Evolutionary conservation across 306 rosid species (phyloP), one percentile per base, ranked within the genome.

Genomic region (Albizia julibrissin): DNA sequence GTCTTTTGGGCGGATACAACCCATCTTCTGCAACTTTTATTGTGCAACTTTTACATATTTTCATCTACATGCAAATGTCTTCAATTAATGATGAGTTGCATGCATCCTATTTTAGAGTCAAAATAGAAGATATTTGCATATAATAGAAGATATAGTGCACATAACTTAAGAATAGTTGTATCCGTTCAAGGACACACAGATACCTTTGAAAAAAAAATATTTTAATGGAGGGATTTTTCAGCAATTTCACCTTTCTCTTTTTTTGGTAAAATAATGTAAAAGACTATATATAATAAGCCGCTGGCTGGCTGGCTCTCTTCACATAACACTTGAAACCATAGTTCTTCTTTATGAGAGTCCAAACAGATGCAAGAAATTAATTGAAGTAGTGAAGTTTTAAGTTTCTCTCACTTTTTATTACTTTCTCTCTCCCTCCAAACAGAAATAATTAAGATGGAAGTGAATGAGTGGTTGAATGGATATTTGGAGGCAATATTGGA

Each of bases 401-500:
- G 3, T 52, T 19, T 52, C 26, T 59, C 66, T 15, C 19, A 46
- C 19, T 10, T 46, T 46, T 3, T 10, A 3, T 46, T 15, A 14
- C 69, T 4, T 34, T 65, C 16, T 29, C 42, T 39, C 72, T 3
- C 4, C 1, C 27, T 33, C 43, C 72, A 37, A 68, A 68, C 72
- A 37, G 75, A 24, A 26, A 19, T 18, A n/a, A n/a, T n/a, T n/a
- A 4, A 78, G 75, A 88, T 79, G 91, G 94, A 86, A 8, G 87
- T 85, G 81, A 91, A 91, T 49, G 97, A 93, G 61, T 93, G 97
- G 97, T 43, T 93, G 40, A 87, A 93, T 79, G 89, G 97, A 21
- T 93, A 89, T 76, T 80, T 93, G 86, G 95, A 93, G 85, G 97
- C 97, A 27, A 93, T 93, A 69, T 79, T 92, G 87, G 97, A 92